Base-by-base conservation (phyloP, 2,329 filamentous ascomycete genomes). In the Cercospora nicotianae region DNA sequence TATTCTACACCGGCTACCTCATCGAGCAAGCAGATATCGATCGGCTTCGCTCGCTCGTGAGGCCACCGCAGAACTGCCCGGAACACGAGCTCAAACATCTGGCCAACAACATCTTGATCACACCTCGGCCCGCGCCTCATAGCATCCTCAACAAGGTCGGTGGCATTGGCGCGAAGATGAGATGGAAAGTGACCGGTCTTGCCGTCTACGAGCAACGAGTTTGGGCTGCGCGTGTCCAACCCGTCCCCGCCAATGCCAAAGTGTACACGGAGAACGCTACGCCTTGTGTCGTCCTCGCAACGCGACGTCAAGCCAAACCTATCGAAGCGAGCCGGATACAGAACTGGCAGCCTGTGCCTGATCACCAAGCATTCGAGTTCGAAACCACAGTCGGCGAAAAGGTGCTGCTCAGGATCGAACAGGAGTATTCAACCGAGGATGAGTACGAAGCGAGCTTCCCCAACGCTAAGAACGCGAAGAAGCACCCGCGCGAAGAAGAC, bases 1-100 rank as follows among this genome's bases (percentile, higher is more conserved):
- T 97, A 60, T 93, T 93, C 80, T 97, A 94, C 80, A 97, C 95
- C 1, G 93, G 92, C 60, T 98, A 99, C 80, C 87, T 96, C 80
- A 90, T 99, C 72, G 85, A 85, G 48, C 84, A 88, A 59, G 83
- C 87, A 28, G 92, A 95, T 78, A 90, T 90, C 2, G 87, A 91
- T 75, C 88, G 87, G 65, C 83, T 98, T 42, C 86, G 91, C 65
- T 85, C 86, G 5, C 84, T 96, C n/a, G 88, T 89, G 31, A 80
- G 88, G 62, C 82, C 92, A 20, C 90, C 90, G 3, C 76, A 83
- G 3, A 85, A 86, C 67, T 81, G 89, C 64, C 84, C 88, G 30
- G 88, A 91, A 61, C 85, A 87, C 63, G 92, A 96, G 62, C 82
- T 97, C 71, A 93, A 92, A 71, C 87, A 89, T 69, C 89, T 97